These are phyloP conservation scores for Backusella psychrophila DNA, from an alignment of 192 early-diverging fungal genomes.

Conservation along the genomic window DNA sequence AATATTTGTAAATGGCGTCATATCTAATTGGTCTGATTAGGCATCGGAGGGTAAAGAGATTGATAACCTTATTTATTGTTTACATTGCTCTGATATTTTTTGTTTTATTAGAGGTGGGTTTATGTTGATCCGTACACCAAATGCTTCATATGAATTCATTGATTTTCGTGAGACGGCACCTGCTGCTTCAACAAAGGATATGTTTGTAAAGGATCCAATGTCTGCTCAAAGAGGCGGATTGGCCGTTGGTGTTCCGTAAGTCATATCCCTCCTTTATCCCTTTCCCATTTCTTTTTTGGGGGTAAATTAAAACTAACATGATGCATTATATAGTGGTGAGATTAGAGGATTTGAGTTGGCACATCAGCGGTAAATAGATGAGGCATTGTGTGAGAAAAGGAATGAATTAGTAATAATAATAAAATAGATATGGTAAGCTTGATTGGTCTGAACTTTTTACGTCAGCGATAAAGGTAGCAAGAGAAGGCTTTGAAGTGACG, in stretches of 20 bases:
- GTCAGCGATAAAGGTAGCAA: conserved; percentile 70
- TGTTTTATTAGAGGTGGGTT: conserved; percentile 75
- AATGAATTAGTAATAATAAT: neutral
- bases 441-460: conserved; percentile 79
- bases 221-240: conserved; percentile 71
- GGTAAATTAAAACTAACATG: conserved; percentile 2
- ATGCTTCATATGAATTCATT: conserved; percentile 62
- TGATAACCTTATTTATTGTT: neutral
- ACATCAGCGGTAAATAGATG: conserved; percentile 50
- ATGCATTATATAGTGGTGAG: conserved; percentile 63
- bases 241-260: conserved; percentile 73
- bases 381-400: neutral
- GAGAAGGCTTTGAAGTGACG: conserved; percentile 63
- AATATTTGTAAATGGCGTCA: conserved; percentile 11
- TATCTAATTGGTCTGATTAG: conserved; percentile 11
- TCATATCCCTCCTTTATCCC: neutral
- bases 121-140: conserved; percentile 72
- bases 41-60: conserved; percentile 65
- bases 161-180: conserved; percentile 92
- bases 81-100: neutral
- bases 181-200: conserved; percentile 63
- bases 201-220: conserved; percentile 76
- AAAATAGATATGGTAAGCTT: conserved; percentile 69
- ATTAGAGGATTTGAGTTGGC: conserved; percentile 82
- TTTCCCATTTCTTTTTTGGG: conserved; percentile 5